A percentile compares a stretch with the other conserved stretches of the same genome.
phyloP scores from a whole-genome alignment of 2,329 filamentous ascomycete genomes.

The Colletotrichum musae region DNA sequence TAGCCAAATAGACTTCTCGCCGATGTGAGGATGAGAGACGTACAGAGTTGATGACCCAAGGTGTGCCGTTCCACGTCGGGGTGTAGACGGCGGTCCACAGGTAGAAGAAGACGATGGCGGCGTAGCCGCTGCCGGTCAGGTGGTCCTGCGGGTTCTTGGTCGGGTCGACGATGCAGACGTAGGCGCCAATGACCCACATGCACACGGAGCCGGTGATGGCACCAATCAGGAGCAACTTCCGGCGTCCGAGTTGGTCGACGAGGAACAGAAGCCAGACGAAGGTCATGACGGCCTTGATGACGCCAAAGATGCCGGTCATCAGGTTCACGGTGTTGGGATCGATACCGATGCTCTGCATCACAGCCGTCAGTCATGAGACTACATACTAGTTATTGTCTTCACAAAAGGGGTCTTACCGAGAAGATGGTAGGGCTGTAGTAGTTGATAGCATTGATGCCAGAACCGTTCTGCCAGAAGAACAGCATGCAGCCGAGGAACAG shows the following conservation, averaged over 20 bases:
- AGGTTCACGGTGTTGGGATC: slow-evolving; percentile 50
- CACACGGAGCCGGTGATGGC: slow-evolving; percentile 70
- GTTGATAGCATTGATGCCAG: slow-evolving; percentile 77
- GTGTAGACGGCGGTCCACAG: slow-evolving; percentile 71
- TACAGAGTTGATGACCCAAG: slow-evolving; percentile 70
- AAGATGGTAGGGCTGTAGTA: slow-evolving; percentile 76
- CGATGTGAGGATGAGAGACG: not conserved
- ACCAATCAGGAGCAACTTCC: slow-evolving; percentile 71
- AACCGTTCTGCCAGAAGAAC: slow-evolving; percentile 78
- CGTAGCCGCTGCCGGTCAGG: slow-evolving; percentile 63
- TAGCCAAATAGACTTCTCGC: not conserved
- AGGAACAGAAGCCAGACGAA: slow-evolving; percentile 75
- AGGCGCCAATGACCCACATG: slow-evolving; percentile 74
- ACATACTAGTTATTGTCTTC: too few species aligned
- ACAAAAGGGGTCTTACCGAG: slow-evolving; percentile 50
- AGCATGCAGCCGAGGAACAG: slow-evolving; percentile 75
- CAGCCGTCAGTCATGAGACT: too few species aligned
- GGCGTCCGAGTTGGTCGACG: slow-evolving; percentile 66
- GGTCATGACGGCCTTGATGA: slow-evolving; percentile 76
- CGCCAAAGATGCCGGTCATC: slow-evolving; percentile 77
- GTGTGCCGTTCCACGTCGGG: slow-evolving; percentile 72
- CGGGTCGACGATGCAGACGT: slow-evolving; percentile 62
- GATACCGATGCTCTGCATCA: slow-evolving; percentile 35
- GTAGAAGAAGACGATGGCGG: slow-evolving; percentile 77
- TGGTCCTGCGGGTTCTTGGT: slow-evolving; percentile 49